These are phyloP conservation scores for Trichothecium roseum DNA, from an alignment of 2,329 filamentous ascomycete genomes.

Conservation along the genomic window DNA sequence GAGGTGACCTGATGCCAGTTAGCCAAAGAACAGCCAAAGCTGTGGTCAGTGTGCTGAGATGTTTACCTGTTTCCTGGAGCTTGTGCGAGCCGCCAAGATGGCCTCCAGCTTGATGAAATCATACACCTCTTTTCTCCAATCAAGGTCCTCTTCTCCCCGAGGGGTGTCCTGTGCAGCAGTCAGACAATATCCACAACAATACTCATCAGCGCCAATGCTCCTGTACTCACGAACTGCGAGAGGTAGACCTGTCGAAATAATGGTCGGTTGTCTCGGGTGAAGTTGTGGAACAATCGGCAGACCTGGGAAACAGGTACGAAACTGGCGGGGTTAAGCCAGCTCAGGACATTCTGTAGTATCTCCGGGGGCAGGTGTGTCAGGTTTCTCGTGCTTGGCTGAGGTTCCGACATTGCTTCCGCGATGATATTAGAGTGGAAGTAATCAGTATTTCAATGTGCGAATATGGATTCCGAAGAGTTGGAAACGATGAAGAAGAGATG, in stretches of 20 bases:
- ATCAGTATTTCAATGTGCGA: too few relatives aligned
- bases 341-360: constrained; percentile 51
- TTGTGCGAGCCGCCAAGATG: constrained; percentile 24
- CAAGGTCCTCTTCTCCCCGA: constrained; percentile 21
- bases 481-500: too few relatives aligned
- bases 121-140: constrained; percentile 33
- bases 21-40: too few relatives aligned
- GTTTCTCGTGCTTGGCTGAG: too few relatives aligned
- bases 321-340: constrained; percentile 44
- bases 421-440: too few relatives aligned
- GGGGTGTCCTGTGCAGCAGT: constrained; percentile 15
- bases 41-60: too few relatives aligned
- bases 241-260: constrained; percentile 56
- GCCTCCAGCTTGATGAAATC: constrained; percentile 31
- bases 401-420: too few relatives aligned
- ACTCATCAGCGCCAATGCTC: not conserved
- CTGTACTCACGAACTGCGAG: constrained; percentile 35
- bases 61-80: constrained; percentile 30
- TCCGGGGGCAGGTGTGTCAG: constrained; percentile 41
- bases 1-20: constrained; percentile 23
- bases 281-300: constrained; percentile 41
- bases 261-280: constrained; percentile 45
- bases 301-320: constrained; percentile 39
- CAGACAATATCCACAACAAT: not conserved
- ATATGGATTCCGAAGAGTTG: too few relatives aligned